These are phyloP conservation scores for Trichosporon faecale DNA, from an alignment of 1,284 basidiomycete genomes.

Conservation along the genomic window DNA sequence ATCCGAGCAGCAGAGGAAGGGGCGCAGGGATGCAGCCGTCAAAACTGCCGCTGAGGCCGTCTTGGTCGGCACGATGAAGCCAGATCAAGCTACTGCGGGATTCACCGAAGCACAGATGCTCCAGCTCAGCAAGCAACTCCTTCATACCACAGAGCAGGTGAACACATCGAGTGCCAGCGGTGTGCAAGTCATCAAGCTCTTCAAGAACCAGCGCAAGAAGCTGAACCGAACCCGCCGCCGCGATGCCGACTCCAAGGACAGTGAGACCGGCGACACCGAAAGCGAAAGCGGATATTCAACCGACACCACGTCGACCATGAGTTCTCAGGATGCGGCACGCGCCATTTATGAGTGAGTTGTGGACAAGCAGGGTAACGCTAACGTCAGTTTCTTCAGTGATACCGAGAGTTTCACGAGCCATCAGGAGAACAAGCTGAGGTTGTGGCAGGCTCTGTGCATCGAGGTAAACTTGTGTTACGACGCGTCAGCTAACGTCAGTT, in stretches of 20 bases:
- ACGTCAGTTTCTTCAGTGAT: conserved; percentile 20
- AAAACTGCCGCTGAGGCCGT: not conserved
- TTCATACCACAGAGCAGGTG: not conserved
- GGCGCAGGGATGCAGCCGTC: not conserved
- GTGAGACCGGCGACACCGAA: not conserved
- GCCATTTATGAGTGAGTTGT: conserved; percentile 19
- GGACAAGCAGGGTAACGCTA: not conserved
- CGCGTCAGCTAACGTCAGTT: conserved; percentile 22
- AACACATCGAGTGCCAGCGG: not conserved
- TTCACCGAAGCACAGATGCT: not conserved
- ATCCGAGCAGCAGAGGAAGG: not conserved
- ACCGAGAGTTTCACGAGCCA: conserved; percentile 28
- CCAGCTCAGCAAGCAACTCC: not conserved
- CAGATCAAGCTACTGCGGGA: not conserved
- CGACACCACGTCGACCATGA: not conserved
- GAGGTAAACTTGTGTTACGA: conserved; percentile 32
- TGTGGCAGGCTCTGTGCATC: conserved; percentile 49
- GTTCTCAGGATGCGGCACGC: conserved; percentile 14
- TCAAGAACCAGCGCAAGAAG: not conserved
- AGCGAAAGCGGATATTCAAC: not conserved
- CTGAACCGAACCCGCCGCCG: not conserved
- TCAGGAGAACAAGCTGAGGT: conserved; percentile 40
- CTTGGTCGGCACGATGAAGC: not conserved
- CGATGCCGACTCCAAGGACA: not conserved
- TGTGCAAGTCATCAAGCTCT: not conserved